These are phyloP conservation scores for Ramaria sp. DNA, from an alignment of 768 basidiomycete species.

Conservation along the genomic window DNA sequence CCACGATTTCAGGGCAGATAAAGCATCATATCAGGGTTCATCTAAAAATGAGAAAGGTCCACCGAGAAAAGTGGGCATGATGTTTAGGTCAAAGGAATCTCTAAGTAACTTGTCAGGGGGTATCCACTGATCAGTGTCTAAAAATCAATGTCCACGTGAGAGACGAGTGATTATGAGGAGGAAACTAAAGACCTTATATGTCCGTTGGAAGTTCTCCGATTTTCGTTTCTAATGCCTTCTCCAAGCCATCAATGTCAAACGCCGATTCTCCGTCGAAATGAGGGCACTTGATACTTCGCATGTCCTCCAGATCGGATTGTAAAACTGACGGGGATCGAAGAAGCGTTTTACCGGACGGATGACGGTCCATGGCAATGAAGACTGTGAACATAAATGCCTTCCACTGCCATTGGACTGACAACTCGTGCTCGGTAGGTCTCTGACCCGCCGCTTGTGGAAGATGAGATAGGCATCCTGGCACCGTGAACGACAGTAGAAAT, in stretches of 20 bases:
- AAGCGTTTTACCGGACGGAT: constrained; percentile 6
- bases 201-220: constrained; percentile 1
- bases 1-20: too few relatives aligned
- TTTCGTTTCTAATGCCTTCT: not conserved
- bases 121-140: too few relatives aligned
- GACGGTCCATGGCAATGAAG: constrained; percentile 6
- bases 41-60: too few relatives aligned
- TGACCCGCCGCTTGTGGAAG: not conserved
- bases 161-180: too few relatives aligned
- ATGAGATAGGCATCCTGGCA: constrained; percentile 1
- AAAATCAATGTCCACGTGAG: too few relatives aligned
- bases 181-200: too few relatives aligned
- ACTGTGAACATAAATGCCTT: constrained; percentile 7
- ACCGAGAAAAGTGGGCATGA: too few relatives aligned
- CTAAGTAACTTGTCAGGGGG: too few relatives aligned
- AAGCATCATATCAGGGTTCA: too few relatives aligned
- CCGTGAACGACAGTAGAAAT: not conserved
- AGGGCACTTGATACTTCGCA: constrained; percentile 3
- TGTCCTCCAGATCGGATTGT: constrained; percentile 6
- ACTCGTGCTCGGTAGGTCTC: constrained; percentile 3
- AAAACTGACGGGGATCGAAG: constrained; percentile 2
- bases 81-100: too few relatives aligned
- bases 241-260: constrained; percentile 5
- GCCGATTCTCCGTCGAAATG: not conserved
- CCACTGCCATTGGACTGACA: constrained; percentile 9